Percentiles rank a stretch among this genome's conserved stretches.
phyloP scores from a whole-genome alignment of 257 asterid genomes.

The Sherardia arvensis region DNA sequence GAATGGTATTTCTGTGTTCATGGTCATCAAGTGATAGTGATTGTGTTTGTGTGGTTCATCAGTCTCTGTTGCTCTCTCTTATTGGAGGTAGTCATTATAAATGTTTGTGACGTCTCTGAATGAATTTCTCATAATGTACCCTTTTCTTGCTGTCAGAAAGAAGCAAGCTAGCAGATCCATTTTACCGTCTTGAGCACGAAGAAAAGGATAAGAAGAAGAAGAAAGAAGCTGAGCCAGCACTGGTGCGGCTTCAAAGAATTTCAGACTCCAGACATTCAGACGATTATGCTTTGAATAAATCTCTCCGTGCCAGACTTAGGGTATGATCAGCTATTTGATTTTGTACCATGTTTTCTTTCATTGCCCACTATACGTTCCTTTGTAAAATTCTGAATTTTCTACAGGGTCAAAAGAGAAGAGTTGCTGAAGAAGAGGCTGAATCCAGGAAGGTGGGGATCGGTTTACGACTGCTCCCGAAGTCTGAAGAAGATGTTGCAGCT shows the following conservation, averaged over 20 bases:
- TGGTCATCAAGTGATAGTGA: neutral
- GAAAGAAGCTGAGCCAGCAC: constrained; percentile 83
- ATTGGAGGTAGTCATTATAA: neutral
- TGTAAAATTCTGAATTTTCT: neutral
- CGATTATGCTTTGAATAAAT: constrained; percentile 76
- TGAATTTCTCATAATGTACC: neutral
- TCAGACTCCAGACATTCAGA: constrained; percentile 80
- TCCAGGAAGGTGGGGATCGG: constrained; percentile 71
- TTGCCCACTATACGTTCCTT: neutral
- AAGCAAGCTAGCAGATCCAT: constrained; percentile 74
- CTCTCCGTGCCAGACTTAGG: constrained; percentile 69
- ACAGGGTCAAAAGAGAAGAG: constrained; percentile 69
- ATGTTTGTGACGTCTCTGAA: neutral
- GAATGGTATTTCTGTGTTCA: neutral
- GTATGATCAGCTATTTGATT: constrained; percentile 8
- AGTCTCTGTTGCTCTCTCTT: neutral
- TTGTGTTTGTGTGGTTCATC: neutral
- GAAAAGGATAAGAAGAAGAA: constrained; percentile 86
- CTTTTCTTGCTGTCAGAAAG: constrained; percentile 33
- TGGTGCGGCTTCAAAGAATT: constrained; percentile 80
- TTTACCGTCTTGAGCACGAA: constrained; percentile 88
- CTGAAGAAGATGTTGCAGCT: constrained; percentile 60
- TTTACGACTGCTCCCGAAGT: constrained; percentile 59
- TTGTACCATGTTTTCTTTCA: neutral
- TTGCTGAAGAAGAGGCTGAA: constrained; percentile 76